A percentile compares a stretch with the other conserved stretches of the same genome.
phyloP scores from a whole-genome alignment of 148 eudicot genomes.

The Amaranthus hypochondriacus region DNA sequence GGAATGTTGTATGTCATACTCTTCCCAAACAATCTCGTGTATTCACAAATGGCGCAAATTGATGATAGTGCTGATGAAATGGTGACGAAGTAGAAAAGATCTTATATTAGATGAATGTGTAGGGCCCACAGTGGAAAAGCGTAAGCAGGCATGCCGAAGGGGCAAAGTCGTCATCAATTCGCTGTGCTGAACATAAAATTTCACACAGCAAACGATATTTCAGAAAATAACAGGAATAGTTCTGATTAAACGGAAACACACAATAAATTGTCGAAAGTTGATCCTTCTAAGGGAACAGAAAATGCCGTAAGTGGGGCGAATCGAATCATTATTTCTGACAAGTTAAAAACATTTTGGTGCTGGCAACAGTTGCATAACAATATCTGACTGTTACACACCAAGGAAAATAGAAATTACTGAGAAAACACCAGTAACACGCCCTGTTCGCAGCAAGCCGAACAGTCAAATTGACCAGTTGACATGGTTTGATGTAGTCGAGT shows the following conservation, averaged over 20 bases:
- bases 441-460: not conserved
- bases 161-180: too few species aligned
- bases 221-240: not conserved
- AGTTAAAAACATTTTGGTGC: not conserved
- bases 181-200: too few species aligned
- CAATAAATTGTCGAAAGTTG: not conserved
- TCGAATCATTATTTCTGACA: constrained; percentile 4
- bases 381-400: constrained; percentile 14
- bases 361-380: not conserved
- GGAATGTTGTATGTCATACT: too few species aligned
- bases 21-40: too few species aligned
- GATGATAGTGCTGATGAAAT: too few species aligned
- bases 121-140: too few species aligned
- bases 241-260: not conserved
- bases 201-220: not conserved
- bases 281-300: constrained; percentile 13
- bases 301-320: constrained; percentile 1
- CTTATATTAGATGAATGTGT: too few species aligned
- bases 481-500: constrained; percentile 45
- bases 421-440: not conserved
- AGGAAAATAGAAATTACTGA: not conserved
- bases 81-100: too few species aligned
- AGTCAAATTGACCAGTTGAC: constrained; percentile 63
- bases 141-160: too few species aligned
- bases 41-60: too few species aligned